phyloP scores from a whole-genome alignment of 2,329 filamentous ascomycete species.

The Tolypocladium guangdongense region DNA sequence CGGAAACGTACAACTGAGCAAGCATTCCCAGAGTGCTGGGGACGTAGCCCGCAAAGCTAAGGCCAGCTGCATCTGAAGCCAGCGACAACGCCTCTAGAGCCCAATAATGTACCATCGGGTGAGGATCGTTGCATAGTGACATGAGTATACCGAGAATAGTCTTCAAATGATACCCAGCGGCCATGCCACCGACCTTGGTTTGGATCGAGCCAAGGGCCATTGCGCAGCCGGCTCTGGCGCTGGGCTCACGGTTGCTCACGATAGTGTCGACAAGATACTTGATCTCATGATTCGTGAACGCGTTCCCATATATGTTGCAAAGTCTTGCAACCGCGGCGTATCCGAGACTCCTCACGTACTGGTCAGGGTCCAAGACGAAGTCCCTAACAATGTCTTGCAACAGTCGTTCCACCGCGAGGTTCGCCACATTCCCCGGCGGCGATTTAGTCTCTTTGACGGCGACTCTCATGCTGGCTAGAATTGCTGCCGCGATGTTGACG shows the following conservation, averaged over 20 bases:
- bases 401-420: slow-evolving; percentile 68
- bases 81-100: slow-evolving; percentile 78
- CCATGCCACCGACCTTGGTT: slow-evolving; percentile 93
- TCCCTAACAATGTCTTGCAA: slow-evolving; percentile 63
- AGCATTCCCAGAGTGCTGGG: slow-evolving; percentile 87
- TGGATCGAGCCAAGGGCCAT: slow-evolving; percentile 90
- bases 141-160: slow-evolving; percentile 97
- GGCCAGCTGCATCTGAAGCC: slow-evolving; percentile 81
- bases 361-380: slow-evolving; percentile 74
- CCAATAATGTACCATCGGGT: slow-evolving; percentile 94
- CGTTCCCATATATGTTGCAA: slow-evolving; percentile 73
- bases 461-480: slow-evolving; percentile 73
- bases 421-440: slow-evolving; percentile 60
- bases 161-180: slow-evolving; percentile 89
- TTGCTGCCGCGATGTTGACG: slow-evolving; percentile 76
- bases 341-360: slow-evolving; percentile 74
- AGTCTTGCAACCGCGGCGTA: slow-evolving; percentile 78
- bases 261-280: slow-evolving; percentile 91
- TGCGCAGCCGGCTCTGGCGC: slow-evolving; percentile 85
- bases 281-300: slow-evolving; percentile 81
- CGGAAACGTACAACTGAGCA: slow-evolving; percentile 81
- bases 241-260: slow-evolving; percentile 85
- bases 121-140: slow-evolving; percentile 91
- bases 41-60: slow-evolving; percentile 86
- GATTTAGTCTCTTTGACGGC: slow-evolving; percentile 71